A percentile compares a stretch with the other conserved stretches of the same genome.
phyloP scores from a whole-genome alignment of 257 asterid species.

The Rauvolfia tetraphylla region DNA sequence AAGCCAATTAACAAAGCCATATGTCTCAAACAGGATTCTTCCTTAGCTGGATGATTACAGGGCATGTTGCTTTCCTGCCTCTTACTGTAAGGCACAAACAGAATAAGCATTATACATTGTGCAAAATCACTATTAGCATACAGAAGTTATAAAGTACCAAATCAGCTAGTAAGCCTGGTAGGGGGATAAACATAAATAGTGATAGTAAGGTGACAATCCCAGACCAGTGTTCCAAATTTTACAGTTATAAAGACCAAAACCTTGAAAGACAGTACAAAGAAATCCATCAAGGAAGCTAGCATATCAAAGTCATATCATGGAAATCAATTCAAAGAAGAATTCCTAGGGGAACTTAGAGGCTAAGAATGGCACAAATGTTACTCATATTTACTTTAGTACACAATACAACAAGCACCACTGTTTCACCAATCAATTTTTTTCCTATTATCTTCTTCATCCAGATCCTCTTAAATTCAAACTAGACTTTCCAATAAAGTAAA shows the following conservation, averaged over 20 bases:
- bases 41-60: not conserved
- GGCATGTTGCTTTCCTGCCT: not conserved
- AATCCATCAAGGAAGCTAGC: not conserved
- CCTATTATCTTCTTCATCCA: not conserved
- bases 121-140: not conserved
- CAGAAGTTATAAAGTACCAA: not conserved
- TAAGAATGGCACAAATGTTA: not conserved
- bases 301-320: not conserved
- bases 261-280: not conserved
- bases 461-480: too few relatives aligned
- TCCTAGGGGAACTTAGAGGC: not conserved
- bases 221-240: not conserved
- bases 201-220: too few relatives aligned
- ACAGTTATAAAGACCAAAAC: not conserved
- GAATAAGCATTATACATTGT: not conserved
- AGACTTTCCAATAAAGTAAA: not conserved
- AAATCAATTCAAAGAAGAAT: not conserved
- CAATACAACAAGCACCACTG: not conserved
- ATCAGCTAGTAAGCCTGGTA: not conserved
- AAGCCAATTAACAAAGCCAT: not conserved
- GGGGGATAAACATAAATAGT: too few relatives aligned
- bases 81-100: too few relatives aligned
- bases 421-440: not conserved
- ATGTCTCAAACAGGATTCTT: not conserved
- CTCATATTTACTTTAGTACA: not conserved